Base-by-base conservation (phyloP, 768 basidiomycete species). In the Phylloporus sp. region DNA sequence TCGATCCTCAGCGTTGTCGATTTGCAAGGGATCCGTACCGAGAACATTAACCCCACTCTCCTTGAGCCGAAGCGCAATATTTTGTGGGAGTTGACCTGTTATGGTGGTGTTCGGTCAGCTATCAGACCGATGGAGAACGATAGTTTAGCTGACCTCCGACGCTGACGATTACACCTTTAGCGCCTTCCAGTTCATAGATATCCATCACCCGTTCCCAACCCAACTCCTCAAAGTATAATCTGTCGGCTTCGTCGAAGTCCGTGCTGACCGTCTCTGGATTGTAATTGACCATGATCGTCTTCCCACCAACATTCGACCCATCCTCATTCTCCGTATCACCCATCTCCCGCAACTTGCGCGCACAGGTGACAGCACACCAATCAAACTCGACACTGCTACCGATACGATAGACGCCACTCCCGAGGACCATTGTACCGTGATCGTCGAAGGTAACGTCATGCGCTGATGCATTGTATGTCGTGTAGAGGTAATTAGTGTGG, bases 311-410 rank as follows among this genome's bases (percentile, higher is more conserved):
- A 13, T 20, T 39, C 45, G 47, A 31, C 34, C 59, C 64, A 13
- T 61, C 61, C 31, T 53, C 31, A 27, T 27, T 46, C 40, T 47
- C 26, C 10, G 64, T 38, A 18, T 64, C 54, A 68, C 95, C 94
- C 81, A 93, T 90, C 58, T 88, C 83, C 62, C 94, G 80, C 49
- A 99, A 81, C 67, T 88, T 88, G 54, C 97, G 80, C 13, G 94
- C 93, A 68, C 95, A 98, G 2, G 95, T 97, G 35, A 99, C 97
- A n/a, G 97, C 95, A 69, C 97, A 99, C 97, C 97, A 99, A 70
- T 99, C 97, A 68, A 99, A 99, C 76, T 99, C 97, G 65, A 99
- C 97, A 58, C 91, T 94, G 70, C 89, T 92, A 41, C 97, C 97
- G 60, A 99, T 98, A 53, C 97, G 87, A 73, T 99, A 98, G 20